A percentile compares a stretch with the other conserved stretches of the same genome.
phyloP scores from a whole-genome alignment of 257 asterid genomes.

The Solanum infundibuliforme region DNA sequence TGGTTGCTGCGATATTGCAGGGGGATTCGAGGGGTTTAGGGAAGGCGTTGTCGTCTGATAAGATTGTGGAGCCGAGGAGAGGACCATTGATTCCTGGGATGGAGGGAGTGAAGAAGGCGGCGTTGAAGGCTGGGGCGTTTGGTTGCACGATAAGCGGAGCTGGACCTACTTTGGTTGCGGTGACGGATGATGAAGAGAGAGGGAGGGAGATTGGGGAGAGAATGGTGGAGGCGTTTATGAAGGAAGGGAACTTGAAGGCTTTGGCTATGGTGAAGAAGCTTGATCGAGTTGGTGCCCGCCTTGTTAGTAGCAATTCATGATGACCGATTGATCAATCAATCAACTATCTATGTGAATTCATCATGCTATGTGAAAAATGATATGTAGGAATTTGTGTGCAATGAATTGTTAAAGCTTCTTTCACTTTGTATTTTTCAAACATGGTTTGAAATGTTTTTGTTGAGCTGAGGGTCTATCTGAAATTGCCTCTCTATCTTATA shows the following conservation, averaged over 20 bases:
- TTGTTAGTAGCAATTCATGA: constrained; percentile 41
- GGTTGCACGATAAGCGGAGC: constrained; percentile 96
- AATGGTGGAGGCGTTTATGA: constrained; percentile 81
- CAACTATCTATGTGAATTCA: background rate
- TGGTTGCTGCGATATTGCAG: constrained; percentile 67
- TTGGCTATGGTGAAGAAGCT: constrained; percentile 59
- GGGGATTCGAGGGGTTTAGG: constrained; percentile 68
- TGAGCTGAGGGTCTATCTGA: background rate
- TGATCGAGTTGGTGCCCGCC: constrained; percentile 84
- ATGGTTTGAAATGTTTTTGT: background rate
- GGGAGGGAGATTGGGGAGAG: constrained; percentile 69
- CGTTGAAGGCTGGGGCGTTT: constrained; percentile 55
- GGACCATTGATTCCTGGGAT: constrained; percentile 86
- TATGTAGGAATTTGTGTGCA: background rate
- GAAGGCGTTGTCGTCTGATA: constrained; percentile 71
- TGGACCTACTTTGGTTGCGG: constrained; percentile 84
- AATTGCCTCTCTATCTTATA: background rate
- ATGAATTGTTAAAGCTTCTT: background rate
- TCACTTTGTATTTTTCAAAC: background rate
- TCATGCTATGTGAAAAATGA: background rate
- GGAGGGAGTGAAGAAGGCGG: constrained; percentile 87
- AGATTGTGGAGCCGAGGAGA: constrained; percentile 80
- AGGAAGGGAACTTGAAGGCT: constrained; percentile 66
- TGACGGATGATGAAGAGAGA: constrained; percentile 48
- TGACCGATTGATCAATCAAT: constrained; percentile 5